phyloP scores from a whole-genome alignment of 257 asterid species.

The Nicotiana tabacum region DNA sequence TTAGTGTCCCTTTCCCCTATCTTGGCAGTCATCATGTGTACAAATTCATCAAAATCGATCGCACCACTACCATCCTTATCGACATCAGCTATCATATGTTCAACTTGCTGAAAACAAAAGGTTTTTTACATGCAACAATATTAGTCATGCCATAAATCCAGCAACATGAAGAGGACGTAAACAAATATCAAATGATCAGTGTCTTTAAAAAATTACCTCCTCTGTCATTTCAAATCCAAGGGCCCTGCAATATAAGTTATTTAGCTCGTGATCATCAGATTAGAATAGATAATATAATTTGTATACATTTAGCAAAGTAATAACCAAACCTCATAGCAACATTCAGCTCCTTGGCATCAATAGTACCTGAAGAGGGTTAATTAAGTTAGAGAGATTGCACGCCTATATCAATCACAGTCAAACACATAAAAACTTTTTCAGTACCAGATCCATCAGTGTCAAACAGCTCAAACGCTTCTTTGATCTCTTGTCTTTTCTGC shows the following conservation, averaged over 20 bases:
- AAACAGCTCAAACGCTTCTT: conserved; percentile 82
- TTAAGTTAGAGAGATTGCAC: background rate
- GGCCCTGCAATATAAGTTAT: conserved; percentile 56
- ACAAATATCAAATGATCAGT: background rate
- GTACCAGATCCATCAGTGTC: conserved; percentile 94
- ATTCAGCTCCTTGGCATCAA: conserved; percentile 89
- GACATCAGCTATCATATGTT: conserved; percentile 84
- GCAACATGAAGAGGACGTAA: background rate
- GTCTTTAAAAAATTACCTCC: conserved; percentile 49
- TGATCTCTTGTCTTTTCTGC: conserved; percentile 87
- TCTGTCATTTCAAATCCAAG: conserved; percentile 95
- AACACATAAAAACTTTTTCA: background rate
- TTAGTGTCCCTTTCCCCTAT: conserved; percentile 87
- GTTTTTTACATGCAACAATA: background rate
- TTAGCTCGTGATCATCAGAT: conserved; percentile 2
- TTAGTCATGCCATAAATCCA: background rate
- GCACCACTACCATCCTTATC: conserved; percentile 98
- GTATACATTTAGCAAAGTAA: background rate
- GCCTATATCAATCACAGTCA: background rate
- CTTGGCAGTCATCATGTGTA: conserved; percentile 93
- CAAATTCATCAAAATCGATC: conserved; percentile 81
- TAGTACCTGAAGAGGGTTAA: conserved; percentile 49
- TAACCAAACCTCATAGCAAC: conserved; percentile 85
- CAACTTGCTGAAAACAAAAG: conserved; percentile 53
- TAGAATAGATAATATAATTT: background rate